Evolutionary conservation across 1,139 yeast species (phyloP).

Genomic region (Pneumocystis wakefieldiae): DNA sequence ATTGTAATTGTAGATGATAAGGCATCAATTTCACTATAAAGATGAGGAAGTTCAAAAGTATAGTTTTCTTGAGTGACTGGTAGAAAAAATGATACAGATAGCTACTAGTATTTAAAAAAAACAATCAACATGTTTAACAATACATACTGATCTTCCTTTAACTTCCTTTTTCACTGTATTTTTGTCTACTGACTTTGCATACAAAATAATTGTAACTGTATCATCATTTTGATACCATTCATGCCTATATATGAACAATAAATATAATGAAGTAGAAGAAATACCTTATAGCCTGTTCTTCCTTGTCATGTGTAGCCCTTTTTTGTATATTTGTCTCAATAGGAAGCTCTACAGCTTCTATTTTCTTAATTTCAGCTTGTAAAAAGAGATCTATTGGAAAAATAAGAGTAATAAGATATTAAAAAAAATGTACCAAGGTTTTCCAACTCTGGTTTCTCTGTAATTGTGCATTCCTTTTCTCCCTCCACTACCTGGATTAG

Average conservation of each 20-base stretch:
- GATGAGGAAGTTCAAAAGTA: slow-evolving; percentile 35
- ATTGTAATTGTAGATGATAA: slow-evolving; percentile 35
- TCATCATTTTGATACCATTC: slow-evolving; percentile 68
- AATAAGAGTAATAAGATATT: not conserved
- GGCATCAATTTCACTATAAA: slow-evolving; percentile 39
- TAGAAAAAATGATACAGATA: not conserved
- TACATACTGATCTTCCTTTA: slow-evolving; percentile 2
- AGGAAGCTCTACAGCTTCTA: not conserved
- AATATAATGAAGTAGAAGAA: not conserved
- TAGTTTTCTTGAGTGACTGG: slow-evolving; percentile 20
- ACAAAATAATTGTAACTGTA: slow-evolving; percentile 51
- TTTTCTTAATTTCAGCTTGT: slow-evolving; percentile 8
- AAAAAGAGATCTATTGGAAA: slow-evolving; percentile 4
- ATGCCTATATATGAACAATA: slow-evolving; percentile 28
- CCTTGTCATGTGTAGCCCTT: slow-evolving; percentile 1
- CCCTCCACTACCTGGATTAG: not conserved
- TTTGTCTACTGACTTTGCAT: slow-evolving; percentile 48
- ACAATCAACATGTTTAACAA: not conserved
- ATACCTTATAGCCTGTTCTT: not conserved
- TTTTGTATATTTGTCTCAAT: not conserved
- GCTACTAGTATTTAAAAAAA: not conserved
- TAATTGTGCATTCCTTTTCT: not conserved
- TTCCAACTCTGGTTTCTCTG: not conserved
- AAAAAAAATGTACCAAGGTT: not conserved
- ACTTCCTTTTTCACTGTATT: slow-evolving; percentile 18